phyloP scores from a whole-genome alignment of 2,329 filamentous ascomycete species.

The Arthrobotrys entomopaga region DNA sequence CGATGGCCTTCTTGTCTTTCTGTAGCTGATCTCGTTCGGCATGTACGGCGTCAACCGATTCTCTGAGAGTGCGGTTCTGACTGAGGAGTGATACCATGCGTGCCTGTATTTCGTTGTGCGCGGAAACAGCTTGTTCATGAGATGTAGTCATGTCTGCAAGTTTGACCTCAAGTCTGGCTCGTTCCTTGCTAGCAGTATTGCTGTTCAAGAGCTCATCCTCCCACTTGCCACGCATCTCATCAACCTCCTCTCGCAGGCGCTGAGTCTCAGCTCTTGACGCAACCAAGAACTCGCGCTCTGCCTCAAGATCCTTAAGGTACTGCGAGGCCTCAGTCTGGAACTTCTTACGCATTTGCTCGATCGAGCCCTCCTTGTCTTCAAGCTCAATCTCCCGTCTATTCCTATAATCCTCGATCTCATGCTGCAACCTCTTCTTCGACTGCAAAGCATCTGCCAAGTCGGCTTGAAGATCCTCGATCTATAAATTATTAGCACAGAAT shows the following conservation, averaged over 20 bases:
- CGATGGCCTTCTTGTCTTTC: slow-evolving; percentile 89
- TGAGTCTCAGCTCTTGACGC: slow-evolving; percentile 67
- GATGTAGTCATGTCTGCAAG: slow-evolving; percentile 87
- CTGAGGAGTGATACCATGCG: slow-evolving; percentile 91
- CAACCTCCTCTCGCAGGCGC: slow-evolving; percentile 91
- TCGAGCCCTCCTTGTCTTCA: slow-evolving; percentile 92
- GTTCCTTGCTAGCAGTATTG: slow-evolving; percentile 98
- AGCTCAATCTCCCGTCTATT: slow-evolving; percentile 95
- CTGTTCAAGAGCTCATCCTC: slow-evolving; percentile 98
- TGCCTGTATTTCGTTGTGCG: slow-evolving; percentile 92
- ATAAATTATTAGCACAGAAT: slow-evolving; percentile 19
- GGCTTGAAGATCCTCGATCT: slow-evolving; percentile 85
- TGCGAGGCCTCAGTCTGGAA: slow-evolving; percentile 93
- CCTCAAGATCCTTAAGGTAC: slow-evolving; percentile 88
- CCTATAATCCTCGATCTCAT: slow-evolving; percentile 96
- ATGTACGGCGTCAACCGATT: slow-evolving; percentile 83
- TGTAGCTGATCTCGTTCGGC: slow-evolving; percentile 84
- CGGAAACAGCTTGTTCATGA: slow-evolving; percentile 90
- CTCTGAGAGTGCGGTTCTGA: slow-evolving; percentile 84
- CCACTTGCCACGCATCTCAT: slow-evolving; percentile 95
- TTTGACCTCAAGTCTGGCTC: slow-evolving; percentile 87
- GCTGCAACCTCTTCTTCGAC: slow-evolving; percentile 91
- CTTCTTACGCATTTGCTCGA: slow-evolving; percentile 97
- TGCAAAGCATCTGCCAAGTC: slow-evolving; percentile 87
- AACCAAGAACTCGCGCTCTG: slow-evolving; percentile 89